Evolutionary conservation across 164 flowering plant species (phyloP).

Genomic region (Nelumbo lutea): DNA sequence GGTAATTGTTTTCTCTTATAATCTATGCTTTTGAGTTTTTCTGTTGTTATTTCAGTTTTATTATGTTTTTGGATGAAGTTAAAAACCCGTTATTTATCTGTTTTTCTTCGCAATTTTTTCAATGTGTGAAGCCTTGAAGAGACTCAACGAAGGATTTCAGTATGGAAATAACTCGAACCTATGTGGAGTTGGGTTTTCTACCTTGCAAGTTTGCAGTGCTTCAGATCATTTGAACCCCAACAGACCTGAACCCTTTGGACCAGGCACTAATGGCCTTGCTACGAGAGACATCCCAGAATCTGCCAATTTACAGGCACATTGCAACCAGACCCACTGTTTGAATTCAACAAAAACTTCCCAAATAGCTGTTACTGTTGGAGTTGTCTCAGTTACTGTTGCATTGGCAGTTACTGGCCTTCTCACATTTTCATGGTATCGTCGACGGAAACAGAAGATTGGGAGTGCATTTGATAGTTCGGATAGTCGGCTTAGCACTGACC

Average conservation of each 20-base stretch:
- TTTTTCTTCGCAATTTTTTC: background rate
- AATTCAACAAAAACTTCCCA: conserved; percentile 26
- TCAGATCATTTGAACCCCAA: conserved; percentile 19
- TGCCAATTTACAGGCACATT: conserved; percentile 42
- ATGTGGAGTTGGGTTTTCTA: conserved; percentile 63
- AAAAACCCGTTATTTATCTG: background rate
- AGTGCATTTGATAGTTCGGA: conserved; percentile 56
- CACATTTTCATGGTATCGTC: conserved; percentile 60
- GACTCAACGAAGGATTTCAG: conserved; percentile 58
- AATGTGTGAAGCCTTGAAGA: conserved; percentile 53
- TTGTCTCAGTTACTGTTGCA: conserved; percentile 29
- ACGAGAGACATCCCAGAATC: conserved; percentile 56
- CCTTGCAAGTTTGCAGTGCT: conserved; percentile 41
- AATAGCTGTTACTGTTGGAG: conserved; percentile 41
- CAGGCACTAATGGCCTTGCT: conserved; percentile 21
- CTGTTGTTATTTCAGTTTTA: background rate
- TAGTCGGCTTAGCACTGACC: conserved; percentile 61
- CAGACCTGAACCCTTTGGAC: conserved; percentile 54
- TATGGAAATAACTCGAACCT: conserved; percentile 61
- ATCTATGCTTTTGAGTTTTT: background rate
- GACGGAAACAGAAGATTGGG: conserved; percentile 74
- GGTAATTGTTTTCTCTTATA: conserved; percentile 33
- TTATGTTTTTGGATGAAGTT: background rate
- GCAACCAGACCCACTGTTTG: conserved; percentile 34
- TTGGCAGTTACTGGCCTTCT: conserved; percentile 32